Base-by-base conservation (phyloP, 2,329 filamentous ascomycete species). In the Colletotrichum tropicale region DNA sequence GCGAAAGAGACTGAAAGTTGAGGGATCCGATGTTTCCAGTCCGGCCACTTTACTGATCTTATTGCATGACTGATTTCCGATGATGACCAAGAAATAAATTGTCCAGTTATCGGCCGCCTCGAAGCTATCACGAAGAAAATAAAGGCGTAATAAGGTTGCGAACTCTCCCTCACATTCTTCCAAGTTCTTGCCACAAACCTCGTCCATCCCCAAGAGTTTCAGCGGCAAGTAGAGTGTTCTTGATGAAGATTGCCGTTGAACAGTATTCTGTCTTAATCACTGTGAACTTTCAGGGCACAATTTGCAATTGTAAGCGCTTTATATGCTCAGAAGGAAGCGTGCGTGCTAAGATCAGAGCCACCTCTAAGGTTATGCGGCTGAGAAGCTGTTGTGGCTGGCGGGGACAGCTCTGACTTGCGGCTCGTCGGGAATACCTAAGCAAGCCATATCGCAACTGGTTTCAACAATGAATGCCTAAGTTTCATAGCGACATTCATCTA, bases 141-240 rank as follows among this genome's bases (percentile, higher is more conserved):
- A 32, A 6, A 66, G 62, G 3, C 7, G 7, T 2, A 12, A 36
- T 3, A 24, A 21, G 2, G 18, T 66, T 21, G 10, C 26, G 26
- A 15, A 30, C 6, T 6, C 38, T 10, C 8, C 26, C 28, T 66
- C 38, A 16, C 4, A 24, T 1, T 28, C n/a, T 8, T 16, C 0
- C 8, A 5, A 66, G 2, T 18, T 10, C 24, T 26, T 28, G 3
- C 38, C 8, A 8, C 12, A 26, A 26, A 26, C 3, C 1, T 52
- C 6, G 38, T 10, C 0, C 9, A 18, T 10, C 12, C 5, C 0
- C 2, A 13, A 3, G 13, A 6, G 13, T 0, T 48, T 52, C 43
- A 52, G 18, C n/a, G 0, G 55, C 24, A 28, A 28, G 24, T 58
- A 26, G 3, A 3, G 26, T 18, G 38, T 5, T 16, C 24, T 66